Conservation (phyloP, 2,329 filamentous ascomycete genomes). For the Cadophora sp. region DNA sequence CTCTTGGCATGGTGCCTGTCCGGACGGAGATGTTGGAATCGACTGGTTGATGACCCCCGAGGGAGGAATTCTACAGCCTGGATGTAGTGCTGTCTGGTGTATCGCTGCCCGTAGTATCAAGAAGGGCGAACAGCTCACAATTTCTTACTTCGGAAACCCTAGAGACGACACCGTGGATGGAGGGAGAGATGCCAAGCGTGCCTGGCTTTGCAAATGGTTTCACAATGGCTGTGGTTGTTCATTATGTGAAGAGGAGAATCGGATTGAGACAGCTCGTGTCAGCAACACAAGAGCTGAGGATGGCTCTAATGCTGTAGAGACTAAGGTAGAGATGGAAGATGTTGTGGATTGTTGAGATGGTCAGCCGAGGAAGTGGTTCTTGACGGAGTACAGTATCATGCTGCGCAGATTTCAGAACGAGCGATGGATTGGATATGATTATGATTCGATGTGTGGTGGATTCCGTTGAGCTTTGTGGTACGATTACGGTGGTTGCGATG, state of each 20-base stretch:
- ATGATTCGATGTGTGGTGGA: background rate
- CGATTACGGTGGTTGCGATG: background rate
- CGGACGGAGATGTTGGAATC: conserved; percentile 16
- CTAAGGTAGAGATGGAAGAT: background rate
- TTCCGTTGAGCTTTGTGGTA: background rate
- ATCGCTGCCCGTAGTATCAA: conserved; percentile 33
- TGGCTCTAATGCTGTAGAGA: background rate
- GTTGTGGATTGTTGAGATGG: background rate
- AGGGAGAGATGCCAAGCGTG: conserved; percentile 24
- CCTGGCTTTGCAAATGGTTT: conserved; percentile 39
- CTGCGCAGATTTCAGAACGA: background rate
- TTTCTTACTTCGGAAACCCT: conserved; percentile 40
- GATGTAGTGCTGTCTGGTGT: conserved; percentile 34
- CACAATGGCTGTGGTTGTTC: conserved; percentile 38
- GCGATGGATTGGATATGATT: conserved; percentile 2
- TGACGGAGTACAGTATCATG: background rate
- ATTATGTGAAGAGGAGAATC: conserved; percentile 36
- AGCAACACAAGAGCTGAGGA: background rate
- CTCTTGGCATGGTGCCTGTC: conserved; percentile 34
- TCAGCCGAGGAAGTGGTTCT: background rate
- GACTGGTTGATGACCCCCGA: conserved; percentile 16
- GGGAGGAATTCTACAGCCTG: conserved; percentile 29
- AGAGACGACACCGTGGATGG: background rate
- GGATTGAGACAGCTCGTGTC: background rate
- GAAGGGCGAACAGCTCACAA: conserved; percentile 40